Evolutionary conservation across 148 eudicot species (phyloP).

Genomic region (Rhododendron williamsianum): DNA sequence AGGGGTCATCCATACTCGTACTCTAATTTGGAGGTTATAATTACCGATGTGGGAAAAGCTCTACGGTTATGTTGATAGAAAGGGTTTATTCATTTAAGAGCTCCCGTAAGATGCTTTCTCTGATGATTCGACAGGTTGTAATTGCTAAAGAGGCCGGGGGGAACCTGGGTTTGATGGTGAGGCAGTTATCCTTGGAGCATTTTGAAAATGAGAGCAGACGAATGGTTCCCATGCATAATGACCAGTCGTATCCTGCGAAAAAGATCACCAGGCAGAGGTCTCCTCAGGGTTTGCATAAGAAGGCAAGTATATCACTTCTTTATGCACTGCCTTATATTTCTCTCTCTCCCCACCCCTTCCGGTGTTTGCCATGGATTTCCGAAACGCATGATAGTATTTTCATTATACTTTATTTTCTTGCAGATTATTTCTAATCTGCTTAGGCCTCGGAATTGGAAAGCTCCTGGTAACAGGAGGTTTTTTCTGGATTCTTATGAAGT

Average conservation of each 20-base stretch:
- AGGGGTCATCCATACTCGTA: background rate
- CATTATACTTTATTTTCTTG: slow-evolving; percentile 16
- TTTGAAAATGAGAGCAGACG: slow-evolving; percentile 99
- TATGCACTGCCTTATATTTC: background rate
- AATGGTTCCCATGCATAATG: slow-evolving; percentile 63
- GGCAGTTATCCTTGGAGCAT: slow-evolving; percentile 91
- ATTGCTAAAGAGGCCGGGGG: slow-evolving; percentile 90
- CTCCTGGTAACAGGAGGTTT: slow-evolving; percentile 82
- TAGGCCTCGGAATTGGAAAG: slow-evolving; percentile 90
- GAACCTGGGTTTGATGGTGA: slow-evolving; percentile 86
- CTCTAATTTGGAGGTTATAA: background rate
- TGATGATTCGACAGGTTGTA: slow-evolving; percentile 59
- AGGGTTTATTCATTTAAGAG: slow-evolving; percentile 5
- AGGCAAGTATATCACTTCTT: slow-evolving; percentile 40
- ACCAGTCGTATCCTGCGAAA: slow-evolving; percentile 52
- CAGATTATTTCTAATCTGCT: slow-evolving; percentile 87
- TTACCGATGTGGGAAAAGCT: background rate
- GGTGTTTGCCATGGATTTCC: background rate
- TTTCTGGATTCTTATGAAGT: slow-evolving; percentile 95
- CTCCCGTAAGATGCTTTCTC: slow-evolving; percentile 10
- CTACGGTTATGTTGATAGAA: background rate
- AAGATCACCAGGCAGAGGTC: slow-evolving; percentile 66
- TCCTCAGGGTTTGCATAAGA: slow-evolving; percentile 95
- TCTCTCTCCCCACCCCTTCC: background rate
- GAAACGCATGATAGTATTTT: background rate